Percentiles rank a stretch among this genome's conserved stretches.
Evolutionary conservation across 306 rosid species (phyloP).

Genomic region (Cicer judaicum): DNA sequence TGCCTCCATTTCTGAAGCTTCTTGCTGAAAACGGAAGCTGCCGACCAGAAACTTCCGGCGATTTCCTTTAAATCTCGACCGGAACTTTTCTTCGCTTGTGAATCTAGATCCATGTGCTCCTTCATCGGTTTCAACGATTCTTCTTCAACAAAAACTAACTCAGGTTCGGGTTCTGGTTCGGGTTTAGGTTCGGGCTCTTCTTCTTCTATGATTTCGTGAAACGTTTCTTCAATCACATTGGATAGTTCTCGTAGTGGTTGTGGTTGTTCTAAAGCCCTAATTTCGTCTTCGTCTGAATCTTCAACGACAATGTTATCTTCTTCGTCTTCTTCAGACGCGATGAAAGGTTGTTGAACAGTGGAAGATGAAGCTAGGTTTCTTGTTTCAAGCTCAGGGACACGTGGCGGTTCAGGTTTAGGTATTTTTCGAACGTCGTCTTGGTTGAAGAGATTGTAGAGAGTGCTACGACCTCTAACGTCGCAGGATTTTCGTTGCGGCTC

Average conservation of each 20-base stretch:
- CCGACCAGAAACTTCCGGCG: slow-evolving; percentile 97
- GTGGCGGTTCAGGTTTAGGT: slow-evolving; percentile 49
- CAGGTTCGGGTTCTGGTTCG: background rate
- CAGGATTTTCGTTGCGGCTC: slow-evolving; percentile 96
- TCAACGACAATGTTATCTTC: slow-evolving; percentile 34
- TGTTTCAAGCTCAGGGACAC: slow-evolving; percentile 45
- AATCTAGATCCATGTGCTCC: slow-evolving; percentile 93
- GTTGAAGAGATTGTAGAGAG: slow-evolving; percentile 72
- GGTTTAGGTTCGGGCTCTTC: slow-evolving; percentile 21
- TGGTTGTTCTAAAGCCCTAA: slow-evolving; percentile 57
- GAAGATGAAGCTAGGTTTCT: slow-evolving; percentile 56
- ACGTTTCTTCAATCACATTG: slow-evolving; percentile 63
- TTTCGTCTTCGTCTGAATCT: slow-evolving; percentile 25
- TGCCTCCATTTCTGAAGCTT: slow-evolving; percentile 97
- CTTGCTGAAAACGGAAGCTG: slow-evolving; percentile 97
- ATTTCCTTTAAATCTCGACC: slow-evolving; percentile 89
- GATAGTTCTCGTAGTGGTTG: background rate
- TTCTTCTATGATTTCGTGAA: slow-evolving; percentile 73
- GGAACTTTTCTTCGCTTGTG: slow-evolving; percentile 70
- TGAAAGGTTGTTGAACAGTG: slow-evolving; percentile 58
- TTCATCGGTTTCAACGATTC: slow-evolving; percentile 80
- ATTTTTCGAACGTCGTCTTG: slow-evolving; percentile 79
- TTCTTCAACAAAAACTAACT: slow-evolving; percentile 37
- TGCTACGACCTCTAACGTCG: slow-evolving; percentile 86
- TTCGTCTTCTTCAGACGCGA: slow-evolving; percentile 59